Evolutionary conservation across 371 early-diverging fungal species (phyloP).

Genomic region (Rhizopus arrhizus): DNA sequence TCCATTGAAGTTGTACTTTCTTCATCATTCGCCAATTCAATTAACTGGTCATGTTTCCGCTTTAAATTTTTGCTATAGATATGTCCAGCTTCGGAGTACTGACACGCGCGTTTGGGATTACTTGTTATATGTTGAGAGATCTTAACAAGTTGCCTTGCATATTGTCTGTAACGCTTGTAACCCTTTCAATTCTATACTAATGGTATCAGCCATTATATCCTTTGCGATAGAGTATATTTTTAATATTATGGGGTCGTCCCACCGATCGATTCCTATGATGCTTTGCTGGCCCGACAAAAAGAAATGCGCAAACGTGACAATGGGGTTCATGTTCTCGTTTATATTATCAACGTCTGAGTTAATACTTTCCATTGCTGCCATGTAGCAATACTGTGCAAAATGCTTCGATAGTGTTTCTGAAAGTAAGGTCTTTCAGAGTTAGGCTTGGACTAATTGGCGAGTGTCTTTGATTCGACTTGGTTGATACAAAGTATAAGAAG

Average conservation of each 20-base stretch:
- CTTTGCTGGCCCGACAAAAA: conserved; percentile 16
- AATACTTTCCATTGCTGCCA: conserved; percentile 11
- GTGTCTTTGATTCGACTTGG: conserved; percentile 9
- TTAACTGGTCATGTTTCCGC: conserved; percentile 9
- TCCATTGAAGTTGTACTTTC: conserved; percentile 10
- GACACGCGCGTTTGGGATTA: conserved; percentile 6
- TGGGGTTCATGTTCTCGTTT: conserved; percentile 8
- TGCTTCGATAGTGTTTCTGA: conserved; percentile 7
- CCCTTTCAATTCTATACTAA: conserved; percentile 4
- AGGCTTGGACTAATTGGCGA: conserved; percentile 4
- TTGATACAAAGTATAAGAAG: conserved; percentile 14
- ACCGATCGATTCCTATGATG: conserved; percentile 13
- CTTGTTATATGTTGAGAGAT: conserved; percentile 3
- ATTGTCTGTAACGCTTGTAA: conserved; percentile 9
- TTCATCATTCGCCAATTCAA: conserved; percentile 8
- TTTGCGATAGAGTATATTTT: conserved; percentile 9
- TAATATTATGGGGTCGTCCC: conserved; percentile 7
- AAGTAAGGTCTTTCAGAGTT: conserved; percentile 6
- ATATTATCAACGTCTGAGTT: conserved; percentile 9
- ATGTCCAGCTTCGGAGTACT: conserved; percentile 12
- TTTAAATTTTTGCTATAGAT: conserved; percentile 5
- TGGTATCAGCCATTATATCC: conserved; percentile 8
- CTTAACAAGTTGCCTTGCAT: conserved; percentile 9
- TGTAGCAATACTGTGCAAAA: conserved; percentile 9
- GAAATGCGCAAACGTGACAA: conserved; percentile 13